Evolutionary conservation across 495 filamentous ascomycete genomes (phyloP).

Genomic region (Penicillium silybi): DNA sequence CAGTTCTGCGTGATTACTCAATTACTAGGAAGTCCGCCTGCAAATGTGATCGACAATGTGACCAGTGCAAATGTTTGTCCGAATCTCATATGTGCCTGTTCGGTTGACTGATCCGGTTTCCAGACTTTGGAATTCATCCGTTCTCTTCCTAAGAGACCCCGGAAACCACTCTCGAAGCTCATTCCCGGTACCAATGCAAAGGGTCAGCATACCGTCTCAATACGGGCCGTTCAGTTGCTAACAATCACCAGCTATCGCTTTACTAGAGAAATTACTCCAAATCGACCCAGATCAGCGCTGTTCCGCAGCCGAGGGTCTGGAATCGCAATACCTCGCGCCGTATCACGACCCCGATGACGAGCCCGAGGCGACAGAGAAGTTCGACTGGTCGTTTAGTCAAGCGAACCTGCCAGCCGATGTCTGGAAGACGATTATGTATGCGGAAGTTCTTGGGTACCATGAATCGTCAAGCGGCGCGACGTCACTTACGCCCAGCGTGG

Average conservation of each 20-base stretch:
- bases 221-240: background rate
- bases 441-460: conserved; percentile 96
- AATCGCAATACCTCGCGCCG: conserved; percentile 85
- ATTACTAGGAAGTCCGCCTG: conserved; percentile 86
- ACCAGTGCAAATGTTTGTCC: conserved; percentile 86
- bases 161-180: conserved; percentile 80
- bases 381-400: conserved; percentile 98
- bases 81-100: background rate
- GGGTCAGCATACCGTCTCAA: conserved; percentile 46
- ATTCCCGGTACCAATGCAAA: conserved; percentile 85
- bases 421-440: conserved; percentile 99
- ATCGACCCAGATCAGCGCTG: conserved; percentile 90
- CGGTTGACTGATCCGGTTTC: conserved; percentile 1
- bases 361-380: conserved; percentile 87
- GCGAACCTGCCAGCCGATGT: conserved; percentile 93
- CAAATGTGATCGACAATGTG: conserved; percentile 93
- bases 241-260: conserved; percentile 64
- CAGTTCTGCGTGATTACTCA: conserved; percentile 99
- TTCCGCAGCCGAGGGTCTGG: conserved; percentile 72
- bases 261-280: conserved; percentile 92
- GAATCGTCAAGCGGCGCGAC: conserved; percentile 38
- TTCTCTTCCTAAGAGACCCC: conserved; percentile 85
- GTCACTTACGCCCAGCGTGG: background rate
- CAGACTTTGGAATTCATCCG: conserved; percentile 94
- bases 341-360: conserved; percentile 97